Evolutionary conservation across 441 rosid genomes (phyloP), one percentile per base, ranked within the genome.

Genomic region (Erodium trifolium): DNA sequence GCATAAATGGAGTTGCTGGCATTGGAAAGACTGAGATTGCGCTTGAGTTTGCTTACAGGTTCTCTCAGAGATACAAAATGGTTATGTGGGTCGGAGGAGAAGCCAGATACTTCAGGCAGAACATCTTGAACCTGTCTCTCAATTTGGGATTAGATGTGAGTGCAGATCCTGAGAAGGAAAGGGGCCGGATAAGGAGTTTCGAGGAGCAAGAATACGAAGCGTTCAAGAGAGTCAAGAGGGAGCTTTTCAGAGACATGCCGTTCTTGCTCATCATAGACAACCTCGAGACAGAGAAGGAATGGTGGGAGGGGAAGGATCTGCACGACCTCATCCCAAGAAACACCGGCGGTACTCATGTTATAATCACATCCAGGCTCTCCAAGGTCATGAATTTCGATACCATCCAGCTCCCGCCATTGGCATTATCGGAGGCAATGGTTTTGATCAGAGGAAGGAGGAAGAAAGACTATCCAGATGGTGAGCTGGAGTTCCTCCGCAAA

Each of bases 11-110:
- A 16, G 73, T 76, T 70, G 83, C 90, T 14, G 97, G 98, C 60
- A 82, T 79, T 57, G 97, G 98, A 47, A 93, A 93, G 82, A 93
- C 97, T 3, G 97, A 93, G 82, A 69, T 93, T 23, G 98, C 91
- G 23, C 88, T 88, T 72, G 97, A 93, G 69, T 93, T 85, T 59
- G 97, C 94, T 55, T 79, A 89, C 70, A 79, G 90, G 77, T 82
- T 87, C 75, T 81, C 84, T 55, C 96, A 87, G 75, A 86, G 96
- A 79, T 93, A 93, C 67, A 93, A 89, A 81, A 86, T 82, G 96
- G 91, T 91, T 14, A 71, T 93, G 75, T 93, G 98, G 97, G 82
- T 89, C 0, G 91, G 96, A 11, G 98, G 98, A 8, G 97, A 93
- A 78, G 90, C 88, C 63, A 75, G 89, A 66, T 87, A 89, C 77